Base-by-base conservation (phyloP, 768 basidiomycete species). In the Coprinopsis sp. region DNA sequence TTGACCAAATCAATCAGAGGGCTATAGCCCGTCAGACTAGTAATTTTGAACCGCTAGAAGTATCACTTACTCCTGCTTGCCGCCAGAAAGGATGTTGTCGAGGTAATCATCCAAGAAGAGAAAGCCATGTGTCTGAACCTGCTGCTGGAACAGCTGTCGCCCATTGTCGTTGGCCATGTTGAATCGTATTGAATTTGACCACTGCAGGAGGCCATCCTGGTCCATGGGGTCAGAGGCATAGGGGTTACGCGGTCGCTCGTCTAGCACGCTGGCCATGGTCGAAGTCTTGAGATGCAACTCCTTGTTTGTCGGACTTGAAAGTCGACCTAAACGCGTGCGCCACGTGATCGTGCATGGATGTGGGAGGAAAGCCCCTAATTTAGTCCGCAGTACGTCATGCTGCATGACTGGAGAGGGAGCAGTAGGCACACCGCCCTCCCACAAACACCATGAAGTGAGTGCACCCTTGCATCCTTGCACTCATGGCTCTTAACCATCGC, bases 1-100 rank as follows among this genome's bases (percentile, higher is more conserved):
- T 91, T 91, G 2, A 91, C 79, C 14, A 91, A 73, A 44, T 91
- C 87, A 33, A 88, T 81, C 13, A 91, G 74, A 6, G 80, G 76
- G 37, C 88, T 90, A 51, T 13, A 31, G 0, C 25, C n/a, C 12
- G 11, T 33, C 16, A 44, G 19, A 50, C 40, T 13, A 40, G 40
- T 22, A 19, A 13, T 8, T 23, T 22, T 16, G 27, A 6, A 24
- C 23, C 40, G 19, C 18, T 13, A 52, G 22, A 19, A 18, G 18
- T 11, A 39, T 21, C 37, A 52, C 77, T 38, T 55, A 88, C 88
- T 81, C 86, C 64, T 82, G 73, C 57, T 77, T 80, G 28, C 76
- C 74, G 27, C 83, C 80, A 3, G 74, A 71, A 27, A 87, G 67
- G 48, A 91, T 87, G 55, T 78, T 79, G 55, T 84, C 81, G 34